Evolutionary conservation across 768 basidiomycete genomes (phyloP).

Genomic region (Kwoniella sp.): DNA sequence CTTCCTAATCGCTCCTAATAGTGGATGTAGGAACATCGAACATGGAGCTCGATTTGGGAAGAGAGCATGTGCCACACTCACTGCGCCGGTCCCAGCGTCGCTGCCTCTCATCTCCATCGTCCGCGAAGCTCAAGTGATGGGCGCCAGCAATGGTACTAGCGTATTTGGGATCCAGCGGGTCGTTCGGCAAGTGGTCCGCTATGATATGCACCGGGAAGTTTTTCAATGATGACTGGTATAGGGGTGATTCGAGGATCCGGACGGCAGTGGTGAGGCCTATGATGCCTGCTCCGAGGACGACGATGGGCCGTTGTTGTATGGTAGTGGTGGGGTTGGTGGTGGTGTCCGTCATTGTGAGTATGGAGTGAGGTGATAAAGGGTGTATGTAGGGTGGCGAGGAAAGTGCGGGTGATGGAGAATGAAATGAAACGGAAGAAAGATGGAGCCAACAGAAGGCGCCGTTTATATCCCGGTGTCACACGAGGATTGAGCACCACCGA

Average conservation of each 20-base stretch:
- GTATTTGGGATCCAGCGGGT: conserved; percentile 45
- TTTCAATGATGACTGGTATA: neutral
- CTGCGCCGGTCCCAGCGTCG: conserved; percentile 45
- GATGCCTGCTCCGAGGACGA: conserved; percentile 56
- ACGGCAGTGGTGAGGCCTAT: conserved; percentile 57
- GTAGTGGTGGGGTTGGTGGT: neutral
- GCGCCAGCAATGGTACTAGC: conserved; percentile 53
- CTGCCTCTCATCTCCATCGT: conserved; percentile 50
- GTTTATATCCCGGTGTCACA: too few relatives aligned
- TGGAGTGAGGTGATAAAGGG: too few relatives aligned
- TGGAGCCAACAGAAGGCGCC: too few relatives aligned
- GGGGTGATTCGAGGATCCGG: conserved; percentile 40
- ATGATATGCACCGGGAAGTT: conserved; percentile 45
- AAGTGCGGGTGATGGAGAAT: too few relatives aligned
- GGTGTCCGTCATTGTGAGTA: neutral
- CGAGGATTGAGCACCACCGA: too few relatives aligned
- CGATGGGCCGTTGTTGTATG: conserved; percentile 33
- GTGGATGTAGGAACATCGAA: too few relatives aligned
- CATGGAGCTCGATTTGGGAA: too few relatives aligned
- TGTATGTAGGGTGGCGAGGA: too few relatives aligned
- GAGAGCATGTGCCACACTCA: conserved; percentile 33
- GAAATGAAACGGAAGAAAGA: too few relatives aligned
- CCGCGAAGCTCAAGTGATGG: conserved; percentile 57
- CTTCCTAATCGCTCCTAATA: too few relatives aligned
- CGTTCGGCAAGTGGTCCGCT: conserved; percentile 51